phyloP scores from a whole-genome alignment of 1,284 basidiomycete species.

The Ustanciosporium gigantosporum region DNA sequence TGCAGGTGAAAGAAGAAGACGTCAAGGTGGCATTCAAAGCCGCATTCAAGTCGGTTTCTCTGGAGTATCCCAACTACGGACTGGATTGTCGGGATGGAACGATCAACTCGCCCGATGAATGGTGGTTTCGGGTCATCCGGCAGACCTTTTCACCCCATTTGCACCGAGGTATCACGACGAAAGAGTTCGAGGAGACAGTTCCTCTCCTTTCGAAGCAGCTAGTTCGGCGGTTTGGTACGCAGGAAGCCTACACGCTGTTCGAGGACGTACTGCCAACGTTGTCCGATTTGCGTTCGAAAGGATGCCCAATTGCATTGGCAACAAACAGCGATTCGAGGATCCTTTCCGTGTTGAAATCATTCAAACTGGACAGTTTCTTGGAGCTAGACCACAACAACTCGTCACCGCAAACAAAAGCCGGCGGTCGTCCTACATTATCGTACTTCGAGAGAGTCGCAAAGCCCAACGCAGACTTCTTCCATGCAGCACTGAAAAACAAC shows the following conservation, averaged over 20 bases:
- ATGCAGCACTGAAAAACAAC: constrained; percentile 19
- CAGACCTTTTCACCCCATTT: constrained; percentile 22
- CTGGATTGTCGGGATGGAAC: constrained; percentile 7
- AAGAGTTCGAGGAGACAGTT: constrained; percentile 5
- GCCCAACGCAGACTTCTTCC: constrained; percentile 33
- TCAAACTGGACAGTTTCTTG: constrained; percentile 22
- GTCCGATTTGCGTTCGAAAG: constrained; percentile 1
- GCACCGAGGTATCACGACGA: constrained; percentile 1
- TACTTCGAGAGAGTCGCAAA: constrained; percentile 40
- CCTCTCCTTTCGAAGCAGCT: constrained; percentile 11
- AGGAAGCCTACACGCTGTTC: constrained; percentile 36
- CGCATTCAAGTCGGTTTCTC: constrained; percentile 23
- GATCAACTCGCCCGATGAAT: constrained; percentile 33
- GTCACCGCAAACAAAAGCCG: neutral
- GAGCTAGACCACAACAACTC: constrained; percentile 9
- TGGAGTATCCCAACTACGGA: constrained; percentile 39
- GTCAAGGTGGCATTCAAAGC: constrained; percentile 30
- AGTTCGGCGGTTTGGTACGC: constrained; percentile 26
- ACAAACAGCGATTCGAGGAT: constrained; percentile 44
- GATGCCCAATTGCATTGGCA: constrained; percentile 31
- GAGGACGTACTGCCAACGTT: constrained; percentile 30
- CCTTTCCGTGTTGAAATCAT: constrained; percentile 23
- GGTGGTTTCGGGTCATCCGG: constrained; percentile 42
- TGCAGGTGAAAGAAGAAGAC: constrained; percentile 10
- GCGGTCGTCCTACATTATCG: constrained; percentile 21